These are phyloP conservation scores for Neofusicoccum kwambonambiense DNA, from an alignment of 2,329 filamentous ascomycete genomes.

Conservation along the genomic window DNA sequence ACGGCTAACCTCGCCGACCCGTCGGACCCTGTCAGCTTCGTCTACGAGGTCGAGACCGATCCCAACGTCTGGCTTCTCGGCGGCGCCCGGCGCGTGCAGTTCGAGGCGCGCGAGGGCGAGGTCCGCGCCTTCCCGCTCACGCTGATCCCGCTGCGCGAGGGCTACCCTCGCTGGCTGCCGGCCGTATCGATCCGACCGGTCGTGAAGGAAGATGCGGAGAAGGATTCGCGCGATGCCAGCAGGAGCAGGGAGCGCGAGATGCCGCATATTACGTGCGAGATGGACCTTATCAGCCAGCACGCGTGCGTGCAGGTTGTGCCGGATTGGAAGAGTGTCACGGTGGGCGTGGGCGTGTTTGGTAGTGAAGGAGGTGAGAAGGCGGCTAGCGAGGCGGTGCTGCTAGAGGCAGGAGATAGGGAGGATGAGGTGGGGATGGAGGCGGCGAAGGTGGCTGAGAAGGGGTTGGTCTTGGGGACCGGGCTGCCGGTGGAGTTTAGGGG, in stretches of 20 bases:
- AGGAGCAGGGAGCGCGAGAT: constrained; percentile 21
- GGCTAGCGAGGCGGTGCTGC: constrained; percentile 3
- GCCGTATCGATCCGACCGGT: neutral
- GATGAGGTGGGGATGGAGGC: neutral
- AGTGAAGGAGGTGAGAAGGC: neutral
- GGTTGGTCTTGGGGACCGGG: neutral
- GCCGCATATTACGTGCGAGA: constrained; percentile 62
- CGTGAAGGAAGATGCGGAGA: constrained; percentile 21
- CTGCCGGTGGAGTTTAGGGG: neutral
- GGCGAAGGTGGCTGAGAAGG: neutral
- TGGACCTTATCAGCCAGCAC: constrained; percentile 74
- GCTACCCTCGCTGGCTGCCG: constrained; percentile 69
- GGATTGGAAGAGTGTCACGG: constrained; percentile 66
- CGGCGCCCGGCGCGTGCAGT: constrained; percentile 76
- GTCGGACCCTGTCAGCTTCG: constrained; percentile 65
- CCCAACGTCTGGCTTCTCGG: constrained; percentile 81
- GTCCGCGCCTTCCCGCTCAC: constrained; percentile 62
- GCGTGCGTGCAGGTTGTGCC: constrained; percentile 74
- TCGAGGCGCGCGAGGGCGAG: constrained; percentile 56
- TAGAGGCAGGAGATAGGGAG: constrained; percentile 7
- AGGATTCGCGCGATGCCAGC: neutral
- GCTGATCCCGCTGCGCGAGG: constrained; percentile 66
- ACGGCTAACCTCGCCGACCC: constrained; percentile 29
- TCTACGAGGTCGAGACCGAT: constrained; percentile 75
- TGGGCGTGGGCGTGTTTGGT: constrained; percentile 21